Conservation (phyloP, 2,329 filamentous ascomycete genomes). For the Ambrosiella cleistominuta region DNA sequence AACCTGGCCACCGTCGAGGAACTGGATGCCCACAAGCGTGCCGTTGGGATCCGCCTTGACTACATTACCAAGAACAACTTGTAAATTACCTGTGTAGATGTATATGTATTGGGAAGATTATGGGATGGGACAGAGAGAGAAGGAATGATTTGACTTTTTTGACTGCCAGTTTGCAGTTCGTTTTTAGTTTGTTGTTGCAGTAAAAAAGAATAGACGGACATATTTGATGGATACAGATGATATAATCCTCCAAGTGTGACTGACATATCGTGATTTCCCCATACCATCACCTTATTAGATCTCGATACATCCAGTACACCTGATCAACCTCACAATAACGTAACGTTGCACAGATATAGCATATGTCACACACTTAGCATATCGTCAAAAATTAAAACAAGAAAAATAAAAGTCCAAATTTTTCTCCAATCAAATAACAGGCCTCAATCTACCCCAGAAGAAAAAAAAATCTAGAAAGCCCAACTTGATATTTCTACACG, state of each 20-base stretch:
- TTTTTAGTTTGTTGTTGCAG: neutral
- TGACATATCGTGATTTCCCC: no score
- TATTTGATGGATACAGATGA: no score
- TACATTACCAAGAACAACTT: conserved; percentile 23
- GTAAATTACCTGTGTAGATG: neutral
- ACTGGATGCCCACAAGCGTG: conserved; percentile 78
- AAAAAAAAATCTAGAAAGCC: neutral
- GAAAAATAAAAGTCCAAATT: neutral
- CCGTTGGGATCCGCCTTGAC: conserved; percentile 66
- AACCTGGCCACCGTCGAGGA: conserved; percentile 87
- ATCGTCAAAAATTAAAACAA: no score
- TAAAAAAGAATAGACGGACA: no score
- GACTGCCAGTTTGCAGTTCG: neutral
- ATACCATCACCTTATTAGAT: no score
- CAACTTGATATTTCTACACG: neutral
- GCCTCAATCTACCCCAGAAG: neutral
- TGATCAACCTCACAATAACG: neutral
- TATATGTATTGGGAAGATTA: neutral
- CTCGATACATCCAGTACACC: no score
- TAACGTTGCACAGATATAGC: neutral
- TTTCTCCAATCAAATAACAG: neutral
- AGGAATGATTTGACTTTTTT: neutral
- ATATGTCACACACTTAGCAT: neutral
- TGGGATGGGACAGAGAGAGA: neutral
- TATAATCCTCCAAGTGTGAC: no score